Conservation (phyloP, 1,284 basidiomycete genomes). For the Blastosporella zonata region DNA sequence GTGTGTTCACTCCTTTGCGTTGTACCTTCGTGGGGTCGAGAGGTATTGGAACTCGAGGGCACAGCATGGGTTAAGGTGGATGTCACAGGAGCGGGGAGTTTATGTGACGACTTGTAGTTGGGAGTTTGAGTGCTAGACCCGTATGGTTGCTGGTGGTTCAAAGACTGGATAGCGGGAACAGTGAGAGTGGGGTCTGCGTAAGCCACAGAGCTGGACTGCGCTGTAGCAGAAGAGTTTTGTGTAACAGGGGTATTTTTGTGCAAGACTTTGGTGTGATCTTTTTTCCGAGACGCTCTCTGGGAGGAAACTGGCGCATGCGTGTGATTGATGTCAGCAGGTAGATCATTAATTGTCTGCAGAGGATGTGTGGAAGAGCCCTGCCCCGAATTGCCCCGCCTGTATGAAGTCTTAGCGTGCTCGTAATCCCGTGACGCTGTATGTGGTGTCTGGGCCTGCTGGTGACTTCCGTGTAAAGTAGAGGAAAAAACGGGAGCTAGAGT, state of each 20-base stretch:
- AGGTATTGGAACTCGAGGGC: neutral
- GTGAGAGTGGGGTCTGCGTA: neutral
- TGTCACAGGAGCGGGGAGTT: neutral
- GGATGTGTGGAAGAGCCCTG: neutral
- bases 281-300: neutral
- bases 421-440: no score
- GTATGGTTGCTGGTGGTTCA: neutral
- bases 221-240: neutral
- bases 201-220: neutral
- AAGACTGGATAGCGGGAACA: neutral
- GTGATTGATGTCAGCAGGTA: neutral
- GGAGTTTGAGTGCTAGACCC: neutral
- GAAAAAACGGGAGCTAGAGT: no score
- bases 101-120: neutral
- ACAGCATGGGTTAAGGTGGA: neutral
- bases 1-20: constrained; percentile 3
- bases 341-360: neutral
- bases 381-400: neutral
- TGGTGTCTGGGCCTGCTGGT: no score
- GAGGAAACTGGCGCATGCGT: neutral
- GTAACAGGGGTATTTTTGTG: neutral
- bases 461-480: no score
- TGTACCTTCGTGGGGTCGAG: neutral
- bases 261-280: constrained; percentile 4
- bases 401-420: no score